Base-by-base conservation (phyloP, 1,139 yeast species). In the Candida mesenterica region DNA sequence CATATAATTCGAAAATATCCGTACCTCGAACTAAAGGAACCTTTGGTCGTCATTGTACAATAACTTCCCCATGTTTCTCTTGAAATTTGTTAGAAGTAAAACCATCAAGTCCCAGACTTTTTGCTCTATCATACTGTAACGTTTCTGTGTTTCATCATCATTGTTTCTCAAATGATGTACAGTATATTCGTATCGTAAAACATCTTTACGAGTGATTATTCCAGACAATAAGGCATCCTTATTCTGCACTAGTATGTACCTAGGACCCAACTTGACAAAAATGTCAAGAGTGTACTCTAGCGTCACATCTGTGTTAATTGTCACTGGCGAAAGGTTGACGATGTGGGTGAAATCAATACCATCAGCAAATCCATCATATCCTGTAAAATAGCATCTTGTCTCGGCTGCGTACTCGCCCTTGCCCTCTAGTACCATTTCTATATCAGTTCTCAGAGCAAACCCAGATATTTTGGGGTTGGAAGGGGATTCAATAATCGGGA, bases 241-340 rank as follows among this genome's bases (percentile, higher is more conserved):
- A 15, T 53, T 50, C 37, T 80, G 84, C 0, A 89, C 82, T 32
- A 85, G 65, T 1, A 92, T 72, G 26, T 80, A 73, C 26, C 88
- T 67, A 4, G 97, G 96, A 0, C 97, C 97, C 26, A 89, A 56
- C 45, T 84, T 82, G 40, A 78, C 75, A 57, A 92, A 92, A 14
- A 87, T 64, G 31, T 83, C 85, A 40, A 82, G 64, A 2, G 82
- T 75, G 27, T 75, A 72, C 44, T 83, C 86, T 25, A 89, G 62
- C 0, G 85, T 72, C 0, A 82, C 68, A 23, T 62, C 56, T 1
- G 77, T 59, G 34, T 72, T 66, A 0, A 87, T 79, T 0, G 78
- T 71, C 14, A 89, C 57, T 2, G 95, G 95, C 10, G 88, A 76
- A 15, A 58, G 52, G 46, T 82, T 79, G 19, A 84, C 74, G 19